Percentiles rank a stretch among this genome's conserved stretches.
Evolutionary conservation across 352 stramenopile genomes (phyloP).

Genomic region (Phytopythium mirpurense): DNA sequence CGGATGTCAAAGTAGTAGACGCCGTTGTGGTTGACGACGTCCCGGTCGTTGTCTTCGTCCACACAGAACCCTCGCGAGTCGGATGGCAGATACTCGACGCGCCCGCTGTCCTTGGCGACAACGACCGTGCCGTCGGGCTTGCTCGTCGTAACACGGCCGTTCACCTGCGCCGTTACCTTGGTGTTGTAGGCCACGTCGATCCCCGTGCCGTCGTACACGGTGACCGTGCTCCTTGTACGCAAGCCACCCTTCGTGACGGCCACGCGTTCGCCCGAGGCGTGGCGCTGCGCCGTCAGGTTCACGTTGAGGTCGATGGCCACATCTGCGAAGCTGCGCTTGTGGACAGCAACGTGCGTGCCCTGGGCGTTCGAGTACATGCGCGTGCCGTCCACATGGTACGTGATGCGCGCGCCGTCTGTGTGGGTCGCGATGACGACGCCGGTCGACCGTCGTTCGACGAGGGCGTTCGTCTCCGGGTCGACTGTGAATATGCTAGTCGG

Average conservation of each 20-base stretch:
- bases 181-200: slow-evolving; percentile 73
- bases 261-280: slow-evolving; percentile 50
- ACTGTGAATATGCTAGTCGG: slow-evolving; percentile 27
- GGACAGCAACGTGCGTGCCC: slow-evolving; percentile 49
- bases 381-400: slow-evolving; percentile 65
- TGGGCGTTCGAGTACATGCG: slow-evolving; percentile 44
- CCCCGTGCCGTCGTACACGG: slow-evolving; percentile 47
- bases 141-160: slow-evolving; percentile 44
- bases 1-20: slow-evolving; percentile 76
- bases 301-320: slow-evolving; percentile 70
- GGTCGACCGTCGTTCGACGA: slow-evolving; percentile 42
- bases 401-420: slow-evolving; percentile 46
- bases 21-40: slow-evolving; percentile 51
- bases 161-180: slow-evolving; percentile 68
- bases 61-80: neutral
- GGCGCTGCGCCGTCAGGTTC: slow-evolving; percentile 48
- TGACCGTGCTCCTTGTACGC: slow-evolving; percentile 44
- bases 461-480: slow-evolving; percentile 63
- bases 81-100: slow-evolving; percentile 42
- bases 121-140: slow-evolving; percentile 43
- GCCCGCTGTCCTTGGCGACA: slow-evolving; percentile 66
- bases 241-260: slow-evolving; percentile 69
- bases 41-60: slow-evolving; percentile 51
- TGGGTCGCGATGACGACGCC: slow-evolving; percentile 62
- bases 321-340: slow-evolving; percentile 44